These are phyloP conservation scores for Nemania serpens DNA, from an alignment of 2,329 filamentous ascomycete species.

Conservation along the genomic window DNA sequence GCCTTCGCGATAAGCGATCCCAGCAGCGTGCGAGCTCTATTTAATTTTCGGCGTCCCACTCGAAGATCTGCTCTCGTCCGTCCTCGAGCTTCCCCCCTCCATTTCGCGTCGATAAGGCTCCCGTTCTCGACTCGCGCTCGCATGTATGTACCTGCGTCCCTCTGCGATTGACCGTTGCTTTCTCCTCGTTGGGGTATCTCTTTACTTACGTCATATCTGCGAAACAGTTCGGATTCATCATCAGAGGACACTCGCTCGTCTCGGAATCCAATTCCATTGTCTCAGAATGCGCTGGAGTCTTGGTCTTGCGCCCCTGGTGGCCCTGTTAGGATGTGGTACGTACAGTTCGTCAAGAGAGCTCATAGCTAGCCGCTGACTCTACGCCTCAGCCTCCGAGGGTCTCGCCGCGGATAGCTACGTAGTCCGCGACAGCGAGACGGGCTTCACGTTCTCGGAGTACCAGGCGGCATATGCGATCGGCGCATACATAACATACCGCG, in stretches of 20 bases:
- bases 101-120: background rate
- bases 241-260: background rate
- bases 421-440: constrained; percentile 37
- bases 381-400: constrained; percentile 11
- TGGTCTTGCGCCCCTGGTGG: constrained; percentile 29
- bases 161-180: too few species aligned
- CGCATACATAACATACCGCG: constrained; percentile 39
- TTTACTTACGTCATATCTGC: constrained; percentile 5
- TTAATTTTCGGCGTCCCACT: constrained; percentile 22
- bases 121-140: background rate
- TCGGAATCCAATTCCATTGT: background rate
- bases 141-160: background rate
- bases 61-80: background rate
- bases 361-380: background rate
- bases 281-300: constrained; percentile 37
- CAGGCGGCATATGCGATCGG: constrained; percentile 37
- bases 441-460: constrained; percentile 40
- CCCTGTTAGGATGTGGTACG: constrained; percentile 36
- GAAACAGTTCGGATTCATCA: background rate
- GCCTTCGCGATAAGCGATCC: constrained; percentile 20
- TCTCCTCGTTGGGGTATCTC: background rate
- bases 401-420: constrained; percentile 36
- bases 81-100: background rate
- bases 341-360: constrained; percentile 2
- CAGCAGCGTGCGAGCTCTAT: constrained; percentile 1